phyloP scores from a whole-genome alignment of 192 early-diverging fungal species.

The Coemansia sp. region DNA sequence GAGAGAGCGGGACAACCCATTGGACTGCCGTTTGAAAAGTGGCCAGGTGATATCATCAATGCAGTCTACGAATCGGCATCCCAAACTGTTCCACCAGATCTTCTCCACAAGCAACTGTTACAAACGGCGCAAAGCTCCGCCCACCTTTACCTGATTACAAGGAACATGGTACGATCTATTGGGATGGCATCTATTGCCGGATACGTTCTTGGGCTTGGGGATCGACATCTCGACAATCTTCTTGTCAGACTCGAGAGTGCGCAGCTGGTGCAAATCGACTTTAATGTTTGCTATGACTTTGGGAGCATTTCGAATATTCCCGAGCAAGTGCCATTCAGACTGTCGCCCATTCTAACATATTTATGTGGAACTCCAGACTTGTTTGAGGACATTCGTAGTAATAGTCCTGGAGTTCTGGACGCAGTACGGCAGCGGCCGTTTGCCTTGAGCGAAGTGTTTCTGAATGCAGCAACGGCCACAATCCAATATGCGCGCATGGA shows the following conservation, averaged over 20 bases:
- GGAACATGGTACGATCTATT: constrained; percentile 28
- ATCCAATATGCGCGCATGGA: constrained; percentile 43
- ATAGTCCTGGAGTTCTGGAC: too few relatives aligned
- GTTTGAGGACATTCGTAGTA: not conserved
- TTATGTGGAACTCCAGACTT: constrained; percentile 21
- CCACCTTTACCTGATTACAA: constrained; percentile 9
- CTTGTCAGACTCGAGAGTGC: constrained; percentile 55
- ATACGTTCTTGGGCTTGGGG: constrained; percentile 66
- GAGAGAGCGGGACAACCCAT: not conserved
- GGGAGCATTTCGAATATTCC: constrained; percentile 62
- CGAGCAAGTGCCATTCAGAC: constrained; percentile 74
- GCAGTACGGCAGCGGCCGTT: not conserved
- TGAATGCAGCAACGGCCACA: constrained; percentile 6
- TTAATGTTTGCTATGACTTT: constrained; percentile 75
- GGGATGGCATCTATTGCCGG: constrained; percentile 62
- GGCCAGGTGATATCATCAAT: constrained; percentile 13
- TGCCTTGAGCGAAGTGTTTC: constrained; percentile 25
- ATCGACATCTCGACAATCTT: constrained; percentile 76
- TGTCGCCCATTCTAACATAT: constrained; percentile 57
- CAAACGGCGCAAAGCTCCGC: constrained; percentile 15
- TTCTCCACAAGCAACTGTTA: constrained; percentile 21
- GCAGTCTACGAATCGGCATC: constrained; percentile 24
- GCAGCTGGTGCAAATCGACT: constrained; percentile 71
- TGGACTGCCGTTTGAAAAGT: constrained; percentile 13
- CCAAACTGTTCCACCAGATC: not conserved